Conservation (phyloP, 495 filamentous ascomycete species). For the Penicillium lagena region DNA sequence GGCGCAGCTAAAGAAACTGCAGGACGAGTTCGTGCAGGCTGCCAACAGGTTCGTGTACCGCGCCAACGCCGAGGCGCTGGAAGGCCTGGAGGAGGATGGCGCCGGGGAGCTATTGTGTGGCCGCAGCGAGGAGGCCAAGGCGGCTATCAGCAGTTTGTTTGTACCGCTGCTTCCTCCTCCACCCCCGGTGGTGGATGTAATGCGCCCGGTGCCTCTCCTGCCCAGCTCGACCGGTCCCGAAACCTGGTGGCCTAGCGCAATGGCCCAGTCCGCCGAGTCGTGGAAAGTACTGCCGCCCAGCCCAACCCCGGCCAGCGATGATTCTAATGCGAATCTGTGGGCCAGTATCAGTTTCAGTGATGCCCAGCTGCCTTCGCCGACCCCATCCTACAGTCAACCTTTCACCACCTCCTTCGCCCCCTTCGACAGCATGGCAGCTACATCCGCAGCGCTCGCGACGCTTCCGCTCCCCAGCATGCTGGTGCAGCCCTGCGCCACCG, state of each 20-base stretch:
- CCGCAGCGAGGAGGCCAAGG: slow-evolving; percentile 90
- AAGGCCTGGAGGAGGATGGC: slow-evolving; percentile 95
- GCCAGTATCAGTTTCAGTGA: slow-evolving; percentile 68
- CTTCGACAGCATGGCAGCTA: slow-evolving; percentile 62
- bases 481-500: slow-evolving; percentile 71
- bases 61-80: slow-evolving; percentile 80
- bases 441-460: slow-evolving; percentile 52
- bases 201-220: slow-evolving; percentile 76
- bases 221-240: slow-evolving; percentile 76
- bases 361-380: slow-evolving; percentile 61
- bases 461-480: slow-evolving; percentile 90
- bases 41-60: slow-evolving; percentile 97
- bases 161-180: slow-evolving; percentile 88
- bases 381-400: slow-evolving; percentile 74
- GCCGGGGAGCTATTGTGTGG: slow-evolving; percentile 89
- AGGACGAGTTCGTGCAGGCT: slow-evolving; percentile 95
- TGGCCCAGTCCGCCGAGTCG: slow-evolving; percentile 64
- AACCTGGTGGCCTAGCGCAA: slow-evolving; percentile 69
- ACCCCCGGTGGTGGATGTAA: slow-evolving; percentile 84
- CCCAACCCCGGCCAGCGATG: slow-evolving; percentile 62
- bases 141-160: slow-evolving; percentile 76
- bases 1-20: slow-evolving; percentile 89
- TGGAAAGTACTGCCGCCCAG: slow-evolving; percentile 94
- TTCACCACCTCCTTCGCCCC: slow-evolving; percentile 66
- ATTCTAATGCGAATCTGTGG: slow-evolving; percentile 68